phyloP scores from a whole-genome alignment of 352 stramenopile species.

The Paralagenidium karlingii region DNA sequence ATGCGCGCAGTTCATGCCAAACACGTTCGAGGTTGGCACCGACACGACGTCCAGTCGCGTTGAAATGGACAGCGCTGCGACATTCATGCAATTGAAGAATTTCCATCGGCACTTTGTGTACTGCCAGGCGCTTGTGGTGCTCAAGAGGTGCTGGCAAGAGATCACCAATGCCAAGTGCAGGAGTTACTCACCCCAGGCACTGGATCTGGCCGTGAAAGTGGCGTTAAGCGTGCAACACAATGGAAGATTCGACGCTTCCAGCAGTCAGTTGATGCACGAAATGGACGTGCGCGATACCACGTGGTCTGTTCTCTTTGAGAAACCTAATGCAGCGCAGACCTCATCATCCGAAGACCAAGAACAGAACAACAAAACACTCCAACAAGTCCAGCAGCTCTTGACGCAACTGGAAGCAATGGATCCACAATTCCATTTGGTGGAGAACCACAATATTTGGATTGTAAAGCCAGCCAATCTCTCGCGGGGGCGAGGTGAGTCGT shows the following conservation, averaged over 20 bases:
- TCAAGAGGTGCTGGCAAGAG: too few species aligned
- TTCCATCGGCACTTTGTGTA: conserved; percentile 38
- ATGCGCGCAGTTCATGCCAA: conserved; percentile 18
- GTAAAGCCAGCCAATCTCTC: conserved; percentile 68
- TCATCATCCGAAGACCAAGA: too few species aligned
- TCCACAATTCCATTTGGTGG: background rate
- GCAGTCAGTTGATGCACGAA: conserved; percentile 2
- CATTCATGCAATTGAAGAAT: conserved; percentile 1
- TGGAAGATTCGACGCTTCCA: background rate
- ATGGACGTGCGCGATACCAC: conserved; percentile 3
- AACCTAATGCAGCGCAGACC: background rate
- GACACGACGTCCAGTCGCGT: too few species aligned
- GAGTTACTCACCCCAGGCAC: conserved; percentile 7
- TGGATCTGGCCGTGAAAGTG: background rate
- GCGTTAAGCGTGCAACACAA: background rate
- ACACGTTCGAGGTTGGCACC: conserved; percentile 42
- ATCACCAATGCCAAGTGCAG: too few species aligned
- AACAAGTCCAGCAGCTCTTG: conserved; percentile 7
- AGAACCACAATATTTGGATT: conserved; percentile 51
- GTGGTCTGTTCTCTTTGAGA: background rate
- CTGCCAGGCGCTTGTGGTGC: conserved; percentile 18
- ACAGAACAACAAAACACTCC: too few species aligned
- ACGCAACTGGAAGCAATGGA: background rate
- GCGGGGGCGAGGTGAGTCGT: conserved; percentile 52
- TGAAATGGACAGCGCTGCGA: too few species aligned